Base-by-base conservation (phyloP, 1,284 basidiomycete genomes). In the Moniliella sp. region DNA sequence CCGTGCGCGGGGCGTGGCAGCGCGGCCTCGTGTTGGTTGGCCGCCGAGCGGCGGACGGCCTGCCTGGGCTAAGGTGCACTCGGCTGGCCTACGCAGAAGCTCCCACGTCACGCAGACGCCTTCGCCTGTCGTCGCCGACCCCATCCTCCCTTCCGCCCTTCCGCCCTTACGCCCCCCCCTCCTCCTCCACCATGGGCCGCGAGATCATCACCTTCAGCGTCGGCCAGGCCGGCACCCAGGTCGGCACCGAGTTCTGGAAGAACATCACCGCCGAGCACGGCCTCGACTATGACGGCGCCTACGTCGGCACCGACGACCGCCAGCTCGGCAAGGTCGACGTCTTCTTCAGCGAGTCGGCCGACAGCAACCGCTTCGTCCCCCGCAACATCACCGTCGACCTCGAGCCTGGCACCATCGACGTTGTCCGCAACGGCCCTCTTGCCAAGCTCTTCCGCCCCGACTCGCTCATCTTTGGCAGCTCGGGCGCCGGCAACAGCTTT, bases 381-480 rank as follows among this genome's bases (percentile, higher is more conserved):
- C 46, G 50, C 39, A 43, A 35, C 18, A 39, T 15, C 19, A 35
- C 39, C 15, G 39, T 48, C 17, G 84, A 93, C 65, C 72, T 93
- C 44, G 84, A 91, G 68, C 84, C 86, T 27, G 86, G 84, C 58
- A 91, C 84, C 34, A 88, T 91, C 82, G 83, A 91, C 65, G 78
- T 80, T 45, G 75, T 86, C 53, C 75, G 79, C 62, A 75, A 76
- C 43, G 45, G 72, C 57, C 64, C 65, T 27, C 60, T 69, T 31
- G 68, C 67, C 37, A 48, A 45, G 33, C 61, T 69, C 28, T 69
- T 69, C 65, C 61, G 67, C 37, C 67, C 68, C n/a, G 69, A 69
- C 60, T 70, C 68, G 64, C 67, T 73, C 57, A 64, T 88, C 35
- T 69, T 72, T 43, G 68, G 68, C 32, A 68, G 69, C 59, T 64